Evolutionary conservation across 2,329 filamentous ascomycete species (phyloP).

Genomic region (Simplicillium aogashimaense): DNA sequence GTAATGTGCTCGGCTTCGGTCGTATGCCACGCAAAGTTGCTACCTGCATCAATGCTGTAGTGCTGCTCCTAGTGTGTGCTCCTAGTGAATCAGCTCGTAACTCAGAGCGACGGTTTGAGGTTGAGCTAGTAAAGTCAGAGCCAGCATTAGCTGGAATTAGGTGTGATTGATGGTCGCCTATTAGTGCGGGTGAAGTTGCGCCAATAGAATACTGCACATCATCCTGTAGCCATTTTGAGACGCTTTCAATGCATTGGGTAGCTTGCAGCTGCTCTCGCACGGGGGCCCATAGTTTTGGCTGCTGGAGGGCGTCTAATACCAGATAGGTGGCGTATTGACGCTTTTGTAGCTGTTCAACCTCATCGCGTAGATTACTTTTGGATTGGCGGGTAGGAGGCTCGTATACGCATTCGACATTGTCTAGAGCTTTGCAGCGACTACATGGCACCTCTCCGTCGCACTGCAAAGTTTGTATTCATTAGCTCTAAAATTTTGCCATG

Average conservation of each 20-base stretch:
- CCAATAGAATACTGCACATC: slow-evolving; percentile 19
- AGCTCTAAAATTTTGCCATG: not conserved
- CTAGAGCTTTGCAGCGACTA: slow-evolving; percentile 43
- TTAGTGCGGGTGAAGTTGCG: slow-evolving; percentile 19
- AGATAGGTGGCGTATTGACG: slow-evolving; percentile 45
- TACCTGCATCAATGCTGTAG: no score
- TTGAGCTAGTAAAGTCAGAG: slow-evolving; percentile 18
- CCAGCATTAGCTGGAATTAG: slow-evolving; percentile 15
- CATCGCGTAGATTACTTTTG: slow-evolving; percentile 49
- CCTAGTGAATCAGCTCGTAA: no score
- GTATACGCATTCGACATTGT: slow-evolving; percentile 48
- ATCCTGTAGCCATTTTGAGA: slow-evolving; percentile 45
- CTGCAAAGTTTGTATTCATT: slow-evolving; percentile 19
- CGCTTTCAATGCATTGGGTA: slow-evolving; percentile 43
- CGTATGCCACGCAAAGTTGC: no score
- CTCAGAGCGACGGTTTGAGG: no score
- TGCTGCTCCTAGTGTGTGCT: no score
- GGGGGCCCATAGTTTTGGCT: slow-evolving; percentile 41
- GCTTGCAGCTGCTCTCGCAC: slow-evolving; percentile 41
- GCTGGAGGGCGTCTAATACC: slow-evolving; percentile 43
- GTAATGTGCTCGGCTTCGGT: no score
- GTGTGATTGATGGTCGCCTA: slow-evolving; percentile 9
- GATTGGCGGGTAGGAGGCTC: slow-evolving; percentile 54
- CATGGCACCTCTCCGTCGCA: slow-evolving; percentile 51
- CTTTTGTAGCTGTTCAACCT: slow-evolving; percentile 46